phyloP scores from a whole-genome alignment of 2,329 filamentous ascomycete species.

The Botrytis galanthina region DNA sequence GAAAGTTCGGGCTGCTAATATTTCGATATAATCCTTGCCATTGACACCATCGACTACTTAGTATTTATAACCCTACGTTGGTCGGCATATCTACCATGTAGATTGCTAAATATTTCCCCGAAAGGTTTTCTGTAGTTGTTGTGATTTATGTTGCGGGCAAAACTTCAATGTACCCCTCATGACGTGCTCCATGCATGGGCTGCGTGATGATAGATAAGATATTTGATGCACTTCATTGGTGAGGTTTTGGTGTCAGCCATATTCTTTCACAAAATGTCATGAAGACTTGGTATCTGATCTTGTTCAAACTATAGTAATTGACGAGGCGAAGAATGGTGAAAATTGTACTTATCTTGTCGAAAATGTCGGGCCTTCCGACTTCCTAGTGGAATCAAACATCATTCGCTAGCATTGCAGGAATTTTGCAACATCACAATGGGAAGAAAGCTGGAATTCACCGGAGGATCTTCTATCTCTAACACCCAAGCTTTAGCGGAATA shows the following conservation, averaged over 20 bases:
- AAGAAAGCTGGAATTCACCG: not conserved
- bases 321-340: not conserved
- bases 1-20: not conserved
- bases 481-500: not conserved
- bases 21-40: slow-evolving; percentile 21
- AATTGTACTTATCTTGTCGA: not conserved
- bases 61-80: not conserved
- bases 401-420: not conserved
- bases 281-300: not conserved
- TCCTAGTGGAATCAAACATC: not conserved
- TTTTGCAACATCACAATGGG: not conserved
- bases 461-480: not conserved
- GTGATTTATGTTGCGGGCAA: not conserved
- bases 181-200: slow-evolving; percentile 17
- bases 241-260: not conserved
- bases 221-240: slow-evolving; percentile 3
- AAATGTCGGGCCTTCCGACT: not conserved
- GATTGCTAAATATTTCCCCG: not conserved
- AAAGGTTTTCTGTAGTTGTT: too few species aligned
- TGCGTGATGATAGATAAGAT: slow-evolving; percentile 21
- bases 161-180: slow-evolving; percentile 19
- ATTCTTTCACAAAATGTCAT: not conserved
- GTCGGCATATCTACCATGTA: not conserved
- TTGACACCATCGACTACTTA: slow-evolving; percentile 21
- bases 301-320: not conserved